Evolutionary conservation across 805 yeast species (phyloP).

Genomic region (Scheffersomyces lignosus): DNA sequence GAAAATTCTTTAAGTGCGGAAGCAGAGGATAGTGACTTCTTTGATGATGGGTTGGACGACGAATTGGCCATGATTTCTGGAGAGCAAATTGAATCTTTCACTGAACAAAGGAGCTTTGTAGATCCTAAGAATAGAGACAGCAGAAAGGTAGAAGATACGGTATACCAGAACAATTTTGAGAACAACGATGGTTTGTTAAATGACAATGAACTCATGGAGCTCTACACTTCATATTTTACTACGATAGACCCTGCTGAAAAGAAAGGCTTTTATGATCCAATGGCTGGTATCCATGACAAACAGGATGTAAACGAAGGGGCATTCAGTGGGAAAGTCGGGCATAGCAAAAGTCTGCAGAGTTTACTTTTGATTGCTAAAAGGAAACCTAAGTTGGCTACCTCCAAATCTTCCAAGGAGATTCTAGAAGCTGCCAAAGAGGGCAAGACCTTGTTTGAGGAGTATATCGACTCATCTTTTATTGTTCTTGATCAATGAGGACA

Average conservation of each 20-base stretch:
- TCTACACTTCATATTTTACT: conserved; percentile 40
- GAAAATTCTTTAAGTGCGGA: conserved; percentile 1
- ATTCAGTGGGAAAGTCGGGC: conserved; percentile 13
- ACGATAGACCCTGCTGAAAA: conserved; percentile 19
- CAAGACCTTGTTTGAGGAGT: too few relatives aligned
- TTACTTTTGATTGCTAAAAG: background rate
- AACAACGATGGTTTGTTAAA: conserved; percentile 41
- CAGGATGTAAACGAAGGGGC: conserved; percentile 1
- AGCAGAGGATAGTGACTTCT: conserved; percentile 9
- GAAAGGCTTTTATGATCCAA: conserved; percentile 7
- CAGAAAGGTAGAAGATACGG: conserved; percentile 15
- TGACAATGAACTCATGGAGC: conserved; percentile 35
- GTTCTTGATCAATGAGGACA: too few relatives aligned
- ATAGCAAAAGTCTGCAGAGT: conserved; percentile 8
- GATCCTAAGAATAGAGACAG: background rate
- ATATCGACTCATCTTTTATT: too few relatives aligned
- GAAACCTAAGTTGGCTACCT: background rate
- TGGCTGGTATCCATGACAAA: conserved; percentile 4
- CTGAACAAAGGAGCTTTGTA: background rate
- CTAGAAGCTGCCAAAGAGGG: too few relatives aligned
- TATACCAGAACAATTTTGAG: conserved; percentile 19
- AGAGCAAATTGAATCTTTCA: conserved; percentile 2
- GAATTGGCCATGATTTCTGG: conserved; percentile 14
- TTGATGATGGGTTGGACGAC: conserved; percentile 26
- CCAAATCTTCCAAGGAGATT: too few relatives aligned